Evolutionary conservation across 345 rosid species (phyloP).

Genomic region (Zanthoxylum bungeanum): DNA sequence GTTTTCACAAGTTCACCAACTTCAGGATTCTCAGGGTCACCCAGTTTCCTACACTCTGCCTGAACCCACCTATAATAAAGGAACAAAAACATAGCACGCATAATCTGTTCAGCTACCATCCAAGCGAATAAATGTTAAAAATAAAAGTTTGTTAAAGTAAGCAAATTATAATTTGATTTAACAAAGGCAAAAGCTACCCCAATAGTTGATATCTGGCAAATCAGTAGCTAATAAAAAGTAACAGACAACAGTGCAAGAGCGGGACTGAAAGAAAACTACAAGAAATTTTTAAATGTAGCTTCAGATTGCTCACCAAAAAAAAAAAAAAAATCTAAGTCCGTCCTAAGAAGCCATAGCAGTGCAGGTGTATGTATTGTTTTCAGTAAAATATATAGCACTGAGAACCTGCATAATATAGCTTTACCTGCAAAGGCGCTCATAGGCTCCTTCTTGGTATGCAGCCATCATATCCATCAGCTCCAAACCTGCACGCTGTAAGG

Average conservation of each 20-base stretch:
- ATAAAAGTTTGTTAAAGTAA: neutral
- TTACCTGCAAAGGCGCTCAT: slow-evolving; percentile 97
- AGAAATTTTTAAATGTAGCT: neutral
- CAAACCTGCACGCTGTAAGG: slow-evolving; percentile 90
- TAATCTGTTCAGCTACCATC: neutral
- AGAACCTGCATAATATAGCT: neutral
- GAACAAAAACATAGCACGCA: slow-evolving; percentile 1
- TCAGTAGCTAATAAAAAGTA: slow-evolving; percentile 1
- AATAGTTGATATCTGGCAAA: neutral
- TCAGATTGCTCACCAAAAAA: neutral
- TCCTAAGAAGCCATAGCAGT: neutral
- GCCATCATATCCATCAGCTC: slow-evolving; percentile 99
- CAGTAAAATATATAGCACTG: neutral
- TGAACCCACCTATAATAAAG: slow-evolving; percentile 88
- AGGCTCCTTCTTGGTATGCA: slow-evolving; percentile 97
- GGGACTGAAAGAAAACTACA: neutral
- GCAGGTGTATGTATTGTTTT: neutral
- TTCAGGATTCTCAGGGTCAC: slow-evolving; percentile 94
- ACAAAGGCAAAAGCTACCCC: neutral
- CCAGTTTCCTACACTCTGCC: slow-evolving; percentile 93
- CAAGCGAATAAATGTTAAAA: neutral
- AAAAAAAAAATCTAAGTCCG: neutral
- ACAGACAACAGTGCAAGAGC: neutral
- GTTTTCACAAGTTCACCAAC: slow-evolving; percentile 78
- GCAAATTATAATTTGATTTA: neutral